A percentile compares a stretch with the other conserved stretches of the same genome.
phyloP scores from a whole-genome alignment of 2,329 filamentous ascomycete species.

The Fusarium devonianum region DNA sequence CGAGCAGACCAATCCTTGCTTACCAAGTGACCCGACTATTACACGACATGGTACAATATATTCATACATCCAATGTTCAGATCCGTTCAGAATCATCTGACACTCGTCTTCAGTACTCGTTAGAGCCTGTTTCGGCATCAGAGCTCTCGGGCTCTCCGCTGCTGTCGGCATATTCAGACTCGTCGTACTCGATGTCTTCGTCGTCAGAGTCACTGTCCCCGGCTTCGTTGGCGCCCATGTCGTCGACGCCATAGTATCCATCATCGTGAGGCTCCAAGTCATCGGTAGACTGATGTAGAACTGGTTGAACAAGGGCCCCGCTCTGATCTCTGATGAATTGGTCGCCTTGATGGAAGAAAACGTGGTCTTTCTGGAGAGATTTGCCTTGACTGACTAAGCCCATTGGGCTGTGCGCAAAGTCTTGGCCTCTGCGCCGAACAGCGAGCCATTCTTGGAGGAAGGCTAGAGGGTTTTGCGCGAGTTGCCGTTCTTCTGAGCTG shows the following conservation, averaged over 20 bases:
- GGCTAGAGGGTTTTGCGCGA: constrained; percentile 45
- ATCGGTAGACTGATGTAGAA: constrained; percentile 4
- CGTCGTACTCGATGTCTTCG: constrained; percentile 37
- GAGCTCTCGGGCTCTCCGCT: constrained; percentile 1
- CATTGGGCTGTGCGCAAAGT: constrained; percentile 67
- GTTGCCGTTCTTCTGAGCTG: constrained; percentile 2
- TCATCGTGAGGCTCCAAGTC: constrained; percentile 11
- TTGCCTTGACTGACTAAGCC: constrained; percentile 63
- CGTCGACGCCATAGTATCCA: constrained; percentile 36
- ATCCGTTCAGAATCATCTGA: neutral
- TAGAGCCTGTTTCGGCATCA: neutral
- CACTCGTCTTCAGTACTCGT: neutral
- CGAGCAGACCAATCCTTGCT: no score
- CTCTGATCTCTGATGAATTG: neutral
- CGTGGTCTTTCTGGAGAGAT: constrained; percentile 53
- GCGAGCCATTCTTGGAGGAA: constrained; percentile 67
- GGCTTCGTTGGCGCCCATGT: constrained; percentile 40
- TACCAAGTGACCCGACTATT: no score
- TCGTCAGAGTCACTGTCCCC: constrained; percentile 28
- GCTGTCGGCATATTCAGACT: constrained; percentile 37
- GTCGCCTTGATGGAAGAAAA: constrained; percentile 55
- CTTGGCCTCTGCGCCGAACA: constrained; percentile 61
- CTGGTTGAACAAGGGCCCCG: constrained; percentile 11
- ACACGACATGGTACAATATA: no score
- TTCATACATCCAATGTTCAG: neutral